Evolutionary conservation across 176 grass and related monocot species (phyloP), one percentile per base, ranked within the genome.

Genomic region (Eremochloa ophiuroides): DNA sequence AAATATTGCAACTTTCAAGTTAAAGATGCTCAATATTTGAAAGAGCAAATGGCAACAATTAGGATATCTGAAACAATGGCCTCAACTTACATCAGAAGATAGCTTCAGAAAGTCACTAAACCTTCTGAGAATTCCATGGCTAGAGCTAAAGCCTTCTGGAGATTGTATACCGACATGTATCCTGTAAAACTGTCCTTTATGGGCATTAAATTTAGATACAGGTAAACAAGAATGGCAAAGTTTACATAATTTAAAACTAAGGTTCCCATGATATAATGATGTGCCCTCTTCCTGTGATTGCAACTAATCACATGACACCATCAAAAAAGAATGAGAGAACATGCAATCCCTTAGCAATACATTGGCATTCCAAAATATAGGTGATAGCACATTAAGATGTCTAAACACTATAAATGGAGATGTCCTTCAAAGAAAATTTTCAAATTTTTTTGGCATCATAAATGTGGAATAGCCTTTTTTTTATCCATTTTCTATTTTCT

Each of bases 101-200:
- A 99, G 84, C 78, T 93, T 95, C 65, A 95, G 75, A 70, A 99
- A 95, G 76, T 99, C 93, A 80, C 93, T 99, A 80, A 99, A 99
- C 85, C 97, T 91, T 84, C 87, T 68, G 79, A 93, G 88, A 74
- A 95, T 75, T 73, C 88, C 91, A 81, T 99, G 93, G 80, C 91
- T 95, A 64, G 93, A 91, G 77, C 91, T 95, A 73, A 88, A 44
- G 5, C 97, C 97, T 90, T 99, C 93, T 62, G 97, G 91, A 78
- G 97, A 99, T 87, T 99, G 97, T 91, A 99, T 71, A 71, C 97
- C 97, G 60, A 96, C 80, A 90, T 99, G 91, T 86, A 99, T 88
- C 89, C 97, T 99, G 87, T 95, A 99, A 99, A 95, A 96, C 97
- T 99, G 97, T 91, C 82, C 83, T 95, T 93, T 91, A 93, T 88